Evolutionary conservation across 768 basidiomycete species (phyloP), one percentile per base, ranked within the genome.

Genomic region (Dendrothele bispora): DNA sequence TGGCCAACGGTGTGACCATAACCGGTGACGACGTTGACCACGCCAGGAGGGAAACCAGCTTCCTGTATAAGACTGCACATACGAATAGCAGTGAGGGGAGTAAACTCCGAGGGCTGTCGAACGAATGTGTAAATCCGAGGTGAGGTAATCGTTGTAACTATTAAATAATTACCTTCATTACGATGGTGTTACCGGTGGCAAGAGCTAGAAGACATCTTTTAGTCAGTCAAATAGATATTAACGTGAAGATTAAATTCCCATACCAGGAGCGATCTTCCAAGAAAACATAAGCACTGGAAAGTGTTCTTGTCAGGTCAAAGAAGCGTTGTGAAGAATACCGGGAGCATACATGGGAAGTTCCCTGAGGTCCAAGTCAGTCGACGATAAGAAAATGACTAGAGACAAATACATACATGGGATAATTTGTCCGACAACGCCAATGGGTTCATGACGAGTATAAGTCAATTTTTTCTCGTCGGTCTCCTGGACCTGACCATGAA

Each of bases 1-100:
- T 76, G 64, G 1, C 90, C 90, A 18, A 77, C 86, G 6, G 78
- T 82, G 40, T 70, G 56, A 1, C 91, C 92, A 56, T 84, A 83
- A 15, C 89, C 90, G 0, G 76, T 78, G 35, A 94, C 60, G 50
- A 90, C 68, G 64, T 93, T 92, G 53, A 94, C 74, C 28, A 86
- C 85, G 47, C 46, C 46, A 7, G 46, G 38, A 18, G 82, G 82
- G 62, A 82, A 78, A 27, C 79, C 81, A 3, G 79, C 82, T 57
- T 83, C 72, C 37, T 68, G 60, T 51, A 76, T 69, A 42, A 84
- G 69, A 24, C 72, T 61, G 41, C 60, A 59, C 40, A 70, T 55
- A 49, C 62, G 62, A 42, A 82, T 65, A 22, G 81, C 79, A 25
- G 79, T 70, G 20, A 81, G 65, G 7, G 82, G 79, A 7, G 82